phyloP scores from a whole-genome alignment of 2,329 filamentous ascomycete species.

The Colletotrichum eleusines region DNA sequence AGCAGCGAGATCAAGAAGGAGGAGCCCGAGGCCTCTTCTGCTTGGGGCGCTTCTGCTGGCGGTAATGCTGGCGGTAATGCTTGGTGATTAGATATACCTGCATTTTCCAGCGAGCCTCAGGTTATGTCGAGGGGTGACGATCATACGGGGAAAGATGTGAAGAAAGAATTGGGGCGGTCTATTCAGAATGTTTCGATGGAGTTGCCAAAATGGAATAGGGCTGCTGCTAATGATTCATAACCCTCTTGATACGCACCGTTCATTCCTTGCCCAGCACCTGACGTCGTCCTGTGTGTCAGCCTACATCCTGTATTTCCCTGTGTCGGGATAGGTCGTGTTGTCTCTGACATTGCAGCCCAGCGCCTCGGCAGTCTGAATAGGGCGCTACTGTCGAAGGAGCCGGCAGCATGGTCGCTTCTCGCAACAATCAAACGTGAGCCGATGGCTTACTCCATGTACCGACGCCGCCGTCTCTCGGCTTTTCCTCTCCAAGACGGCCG shows the following conservation, averaged over 20 bases:
- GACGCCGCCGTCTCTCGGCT: neutral
- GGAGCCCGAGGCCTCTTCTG: constrained; percentile 27
- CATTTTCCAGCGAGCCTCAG: constrained; percentile 1
- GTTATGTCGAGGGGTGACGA: constrained; percentile 5
- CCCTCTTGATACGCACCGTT: neutral
- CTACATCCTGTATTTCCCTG: neutral
- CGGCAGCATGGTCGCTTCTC: no score
- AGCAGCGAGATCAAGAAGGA: constrained; percentile 14
- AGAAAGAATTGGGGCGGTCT: constrained; percentile 27
- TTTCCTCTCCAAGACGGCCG: neutral
- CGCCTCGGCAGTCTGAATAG: neutral
- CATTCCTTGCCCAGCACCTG: neutral
- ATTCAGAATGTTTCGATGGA: constrained; percentile 41
- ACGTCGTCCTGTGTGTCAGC: neutral
- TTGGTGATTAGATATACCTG: constrained; percentile 33
- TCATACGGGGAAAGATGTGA: constrained; percentile 15
- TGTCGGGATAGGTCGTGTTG: no score
- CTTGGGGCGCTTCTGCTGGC: constrained; percentile 34
- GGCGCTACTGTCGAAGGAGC: neutral
- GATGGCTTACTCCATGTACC: no score
- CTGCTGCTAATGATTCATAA: constrained; percentile 19
- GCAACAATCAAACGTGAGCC: neutral
- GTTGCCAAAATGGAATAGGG: constrained; percentile 39
- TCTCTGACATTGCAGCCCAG: neutral
- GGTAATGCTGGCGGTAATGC: constrained; percentile 1